These are phyloP conservation scores for Xylariales sp. DNA, from an alignment of 2,329 filamentous ascomycete genomes.

Conservation along the genomic window DNA sequence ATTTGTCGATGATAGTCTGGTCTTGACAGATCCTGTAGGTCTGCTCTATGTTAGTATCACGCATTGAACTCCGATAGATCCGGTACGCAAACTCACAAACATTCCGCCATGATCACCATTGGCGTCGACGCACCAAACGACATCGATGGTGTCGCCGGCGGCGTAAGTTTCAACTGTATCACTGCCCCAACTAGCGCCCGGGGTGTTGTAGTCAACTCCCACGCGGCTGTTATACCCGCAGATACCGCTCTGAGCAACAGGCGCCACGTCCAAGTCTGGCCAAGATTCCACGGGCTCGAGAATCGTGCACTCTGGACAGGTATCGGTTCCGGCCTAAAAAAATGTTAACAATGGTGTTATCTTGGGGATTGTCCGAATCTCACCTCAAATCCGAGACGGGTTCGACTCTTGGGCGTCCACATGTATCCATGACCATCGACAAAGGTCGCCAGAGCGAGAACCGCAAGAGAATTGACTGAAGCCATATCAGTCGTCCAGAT, in stretches of 20 bases:
- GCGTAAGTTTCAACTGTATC: constrained; percentile 38
- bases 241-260: constrained; percentile 42
- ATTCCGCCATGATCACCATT: constrained; percentile 54
- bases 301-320: constrained; percentile 51
- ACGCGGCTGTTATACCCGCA: constrained; percentile 52
- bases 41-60: too few species aligned
- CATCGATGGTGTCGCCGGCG: constrained; percentile 40
- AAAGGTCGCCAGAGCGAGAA: constrained; percentile 10
- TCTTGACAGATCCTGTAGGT: constrained; percentile 49
- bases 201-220: constrained; percentile 48
- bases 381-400: constrained; percentile 39
- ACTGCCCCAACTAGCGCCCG: constrained; percentile 38
- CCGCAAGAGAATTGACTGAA: constrained; percentile 1
- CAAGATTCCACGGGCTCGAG: constrained; percentile 47
- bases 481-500: constrained; percentile 3
- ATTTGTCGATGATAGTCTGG: constrained; percentile 44
- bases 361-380: constrained; percentile 4
- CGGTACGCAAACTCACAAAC: too few species aligned
- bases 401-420: constrained; percentile 37
- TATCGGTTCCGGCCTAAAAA: constrained; percentile 39
- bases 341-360: background rate
- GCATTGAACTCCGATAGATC: too few species aligned
- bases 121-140: constrained; percentile 52
- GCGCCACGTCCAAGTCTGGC: constrained; percentile 41
- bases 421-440: constrained; percentile 41